Base-by-base conservation (phyloP, 78 protist species). In the Protostelium mycophagum region DNA sequence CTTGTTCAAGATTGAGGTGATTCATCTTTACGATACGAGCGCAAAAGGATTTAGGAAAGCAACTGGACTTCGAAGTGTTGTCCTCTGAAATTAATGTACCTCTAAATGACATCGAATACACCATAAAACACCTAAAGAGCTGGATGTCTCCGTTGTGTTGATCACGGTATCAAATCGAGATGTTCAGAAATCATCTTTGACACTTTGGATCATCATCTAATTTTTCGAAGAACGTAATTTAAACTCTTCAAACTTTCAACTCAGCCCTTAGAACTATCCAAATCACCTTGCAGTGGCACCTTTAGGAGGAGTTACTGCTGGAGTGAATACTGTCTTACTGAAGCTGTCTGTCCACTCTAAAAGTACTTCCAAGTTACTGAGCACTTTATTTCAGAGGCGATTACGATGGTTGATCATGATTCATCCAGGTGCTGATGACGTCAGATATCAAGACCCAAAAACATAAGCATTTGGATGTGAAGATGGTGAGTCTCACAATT, bases 281-380 rank as follows among this genome's bases (percentile, higher is more conserved):
- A 90, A 90, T 37, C 85, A 88, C 88, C 83, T 93, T 89, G 92
- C 91, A 38, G 83, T 93, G 85, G 85, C 88, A 31, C 95, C 95
- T 38, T 85, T 95, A 63, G 83, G 92, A 37, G 98, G 97, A 31
- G 99, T 98, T 1, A 89, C 98, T 34, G 96, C 99, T 34, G 99
- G 98, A 0, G 99, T 99, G 73, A 95, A 95, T 90, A 51, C 87
- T 37, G 96, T 93, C 1, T 38, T 96, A 31, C 73, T 98, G 38
- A 98, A 97, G 88, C 97, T 98, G 28, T 93, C 96, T 9, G 91
- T 92, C 51, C 88, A 87, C 38, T 28, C 94, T 23, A 88, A 88
- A 1, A 38, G 36, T 29, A 5, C 36, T 51, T 34, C 96, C 25
- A 38, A 86, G 38, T 37, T 94, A 0, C 36, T 97, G 34, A 63